Conservation (phyloP, 2,329 filamentous ascomycete species). For the Uncinocarpus reesii region DNA sequence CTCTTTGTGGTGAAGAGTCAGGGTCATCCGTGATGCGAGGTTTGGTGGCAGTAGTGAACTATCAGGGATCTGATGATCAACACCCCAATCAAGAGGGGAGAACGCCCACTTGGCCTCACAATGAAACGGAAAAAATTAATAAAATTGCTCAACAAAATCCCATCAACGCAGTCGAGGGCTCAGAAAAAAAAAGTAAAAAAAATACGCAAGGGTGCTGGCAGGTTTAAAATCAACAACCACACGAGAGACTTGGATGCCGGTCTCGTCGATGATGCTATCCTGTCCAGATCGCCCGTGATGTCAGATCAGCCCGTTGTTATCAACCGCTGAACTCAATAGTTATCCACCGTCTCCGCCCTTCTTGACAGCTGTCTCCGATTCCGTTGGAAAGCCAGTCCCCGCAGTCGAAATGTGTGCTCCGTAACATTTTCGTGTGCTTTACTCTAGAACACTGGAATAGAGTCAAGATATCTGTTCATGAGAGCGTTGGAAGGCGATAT, state of each 20-base stretch:
- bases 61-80: slow-evolving; percentile 9
- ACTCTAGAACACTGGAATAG: too few species aligned
- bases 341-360: neutral
- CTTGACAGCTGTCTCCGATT: too few species aligned
- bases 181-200: too few species aligned
- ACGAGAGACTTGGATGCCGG: too few species aligned
- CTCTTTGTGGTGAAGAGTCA: neutral
- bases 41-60: neutral
- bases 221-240: too few species aligned
- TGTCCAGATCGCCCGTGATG: neutral
- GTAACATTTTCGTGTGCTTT: too few species aligned
- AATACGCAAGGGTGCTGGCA: too few species aligned
- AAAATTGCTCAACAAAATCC: neutral
- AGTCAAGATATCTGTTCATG: too few species aligned
- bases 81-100: slow-evolving; percentile 2
- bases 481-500: too few species aligned
- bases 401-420: too few species aligned
- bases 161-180: neutral
- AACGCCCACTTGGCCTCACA: neutral
- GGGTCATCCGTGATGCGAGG: neutral
- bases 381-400: too few species aligned
- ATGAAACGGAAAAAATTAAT: neutral
- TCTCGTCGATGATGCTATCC: too few species aligned
- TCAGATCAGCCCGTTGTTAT: neutral
- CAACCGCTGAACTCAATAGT: neutral